Evolutionary conservation across 2,329 filamentous ascomycete species (phyloP).

Genomic region (Aspergillus tubingensis): DNA sequence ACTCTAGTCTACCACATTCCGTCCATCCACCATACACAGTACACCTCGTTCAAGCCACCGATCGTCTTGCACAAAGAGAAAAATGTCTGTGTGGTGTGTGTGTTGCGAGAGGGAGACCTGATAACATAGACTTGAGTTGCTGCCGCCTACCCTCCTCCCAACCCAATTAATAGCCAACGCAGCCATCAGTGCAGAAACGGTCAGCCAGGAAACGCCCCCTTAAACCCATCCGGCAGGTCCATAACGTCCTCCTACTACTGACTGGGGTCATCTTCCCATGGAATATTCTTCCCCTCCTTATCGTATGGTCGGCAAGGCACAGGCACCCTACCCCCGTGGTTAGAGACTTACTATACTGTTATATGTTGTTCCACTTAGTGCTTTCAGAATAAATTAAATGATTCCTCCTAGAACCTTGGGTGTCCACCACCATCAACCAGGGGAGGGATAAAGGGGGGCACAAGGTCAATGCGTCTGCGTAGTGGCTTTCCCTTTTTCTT

Average conservation of each 20-base stretch:
- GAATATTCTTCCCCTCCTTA: slow-evolving; percentile 1
- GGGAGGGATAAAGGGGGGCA: background rate
- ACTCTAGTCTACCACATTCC: background rate
- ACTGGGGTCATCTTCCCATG: background rate
- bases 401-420: background rate
- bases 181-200: background rate
- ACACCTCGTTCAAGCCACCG: background rate
- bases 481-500: background rate
- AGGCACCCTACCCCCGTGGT: background rate
- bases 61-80: background rate
- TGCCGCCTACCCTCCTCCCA: background rate
- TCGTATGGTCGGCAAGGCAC: background rate
- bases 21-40: background rate
- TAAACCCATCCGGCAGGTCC: background rate
- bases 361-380: background rate
- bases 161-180: background rate
- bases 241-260: background rate
- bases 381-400: background rate
- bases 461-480: background rate
- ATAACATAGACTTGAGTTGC: background rate
- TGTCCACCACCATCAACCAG: background rate
- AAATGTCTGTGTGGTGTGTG: too few species aligned
- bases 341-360: too few species aligned
- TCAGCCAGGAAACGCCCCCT: background rate
- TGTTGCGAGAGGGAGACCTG: background rate